Percentiles rank a stretch among this genome's conserved stretches.
Conservation (phyloP, 176 grass and related monocot species). For the Avena sativa region DNA sequence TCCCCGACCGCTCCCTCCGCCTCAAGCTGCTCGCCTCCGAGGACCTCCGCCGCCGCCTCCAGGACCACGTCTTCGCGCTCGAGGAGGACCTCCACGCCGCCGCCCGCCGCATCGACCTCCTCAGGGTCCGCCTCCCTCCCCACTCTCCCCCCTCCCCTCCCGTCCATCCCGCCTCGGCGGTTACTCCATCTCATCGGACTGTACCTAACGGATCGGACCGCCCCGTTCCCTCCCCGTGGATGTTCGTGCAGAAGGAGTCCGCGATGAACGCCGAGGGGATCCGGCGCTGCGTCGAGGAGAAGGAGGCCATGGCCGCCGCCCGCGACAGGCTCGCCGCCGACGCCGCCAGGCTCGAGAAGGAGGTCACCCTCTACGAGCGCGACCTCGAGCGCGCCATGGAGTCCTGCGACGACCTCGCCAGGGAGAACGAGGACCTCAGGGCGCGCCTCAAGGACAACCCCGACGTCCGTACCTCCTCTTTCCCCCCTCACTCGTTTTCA, state of each 20-base stretch:
- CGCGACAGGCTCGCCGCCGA: conserved; percentile 56
- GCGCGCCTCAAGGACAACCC: conserved; percentile 39
- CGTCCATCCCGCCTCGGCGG: neutral
- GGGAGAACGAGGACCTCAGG: conserved; percentile 74
- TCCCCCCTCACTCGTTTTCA: neutral
- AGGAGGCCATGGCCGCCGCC: conserved; percentile 49
- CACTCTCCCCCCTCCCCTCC: neutral
- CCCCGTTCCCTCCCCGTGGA: neutral
- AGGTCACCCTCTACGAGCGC: conserved; percentile 86
- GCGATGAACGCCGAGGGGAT: conserved; percentile 75
- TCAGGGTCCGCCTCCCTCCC: conserved; percentile 35
- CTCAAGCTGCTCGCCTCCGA: conserved; percentile 80
- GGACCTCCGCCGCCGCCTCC: conserved; percentile 73
- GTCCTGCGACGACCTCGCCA: conserved; percentile 76
- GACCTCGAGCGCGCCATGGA: conserved; percentile 88
- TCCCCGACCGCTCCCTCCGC: conserved; percentile 66
- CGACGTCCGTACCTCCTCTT: conserved; percentile 40
- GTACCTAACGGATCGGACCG: neutral
- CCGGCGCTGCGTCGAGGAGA: conserved; percentile 82
- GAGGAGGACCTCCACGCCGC: conserved; percentile 71
- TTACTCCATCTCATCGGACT: neutral
- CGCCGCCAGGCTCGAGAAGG: conserved; percentile 62
- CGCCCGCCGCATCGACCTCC: conserved; percentile 52
- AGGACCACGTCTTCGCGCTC: conserved; percentile 80
- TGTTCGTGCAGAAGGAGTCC: conserved; percentile 56